Evolutionary conservation across 768 basidiomycete genomes (phyloP).

Genomic region (Collybia sp.): DNA sequence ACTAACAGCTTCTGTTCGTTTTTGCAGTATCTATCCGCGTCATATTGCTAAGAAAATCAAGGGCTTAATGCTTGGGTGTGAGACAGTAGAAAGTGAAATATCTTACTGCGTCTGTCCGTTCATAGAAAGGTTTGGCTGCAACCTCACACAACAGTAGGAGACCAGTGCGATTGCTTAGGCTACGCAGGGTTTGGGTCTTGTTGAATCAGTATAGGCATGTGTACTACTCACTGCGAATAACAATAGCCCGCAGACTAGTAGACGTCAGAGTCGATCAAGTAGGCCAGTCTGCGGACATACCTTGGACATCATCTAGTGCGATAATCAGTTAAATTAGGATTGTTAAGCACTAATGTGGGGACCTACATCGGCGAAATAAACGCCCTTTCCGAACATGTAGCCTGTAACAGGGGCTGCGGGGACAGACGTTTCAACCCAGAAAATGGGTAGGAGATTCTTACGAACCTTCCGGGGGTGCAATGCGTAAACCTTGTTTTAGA

Average conservation of each 20-base stretch:
- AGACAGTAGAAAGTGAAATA: background rate
- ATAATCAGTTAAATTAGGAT: background rate
- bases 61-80: background rate
- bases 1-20: conserved; percentile 30
- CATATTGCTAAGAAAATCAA: conserved; percentile 30
- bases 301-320: conserved; percentile 57
- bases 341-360: background rate
- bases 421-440: background rate
- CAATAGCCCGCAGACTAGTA: conserved; percentile 53
- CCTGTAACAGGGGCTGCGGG: conserved; percentile 43
- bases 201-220: background rate
- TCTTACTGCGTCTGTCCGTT: conserved; percentile 33
- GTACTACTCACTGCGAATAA: conserved; percentile 35
- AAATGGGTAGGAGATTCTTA: background rate
- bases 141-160: conserved; percentile 61
- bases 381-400: conserved; percentile 67
- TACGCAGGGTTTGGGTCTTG: conserved; percentile 10
- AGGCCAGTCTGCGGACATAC: conserved; percentile 18
- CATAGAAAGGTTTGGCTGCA: conserved; percentile 51
- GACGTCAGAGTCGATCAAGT: background rate
- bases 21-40: conserved; percentile 47
- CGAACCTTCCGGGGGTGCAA: conserved; percentile 59
- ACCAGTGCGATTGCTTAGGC: conserved; percentile 46
- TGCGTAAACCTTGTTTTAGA: conserved; percentile 55
- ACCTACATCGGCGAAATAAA: conserved; percentile 59